A percentile compares a stretch with the other conserved stretches of the same genome.
phyloP scores from a whole-genome alignment of 148 eudicot genomes.

The Camellia sinensis region DNA sequence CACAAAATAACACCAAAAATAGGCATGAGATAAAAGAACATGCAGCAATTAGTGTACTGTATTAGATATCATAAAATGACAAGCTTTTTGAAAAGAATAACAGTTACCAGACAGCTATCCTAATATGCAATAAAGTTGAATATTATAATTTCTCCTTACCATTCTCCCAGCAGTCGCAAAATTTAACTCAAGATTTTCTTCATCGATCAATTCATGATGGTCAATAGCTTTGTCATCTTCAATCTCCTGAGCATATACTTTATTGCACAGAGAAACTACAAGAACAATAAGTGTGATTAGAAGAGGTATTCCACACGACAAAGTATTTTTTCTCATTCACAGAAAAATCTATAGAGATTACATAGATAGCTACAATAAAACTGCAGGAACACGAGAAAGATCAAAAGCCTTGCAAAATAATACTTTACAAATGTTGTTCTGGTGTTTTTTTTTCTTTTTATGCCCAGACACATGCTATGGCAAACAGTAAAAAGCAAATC shows the following conservation, averaged over 20 bases:
- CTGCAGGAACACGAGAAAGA: not conserved
- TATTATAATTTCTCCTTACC: conserved; percentile 35
- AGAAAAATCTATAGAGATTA: not conserved
- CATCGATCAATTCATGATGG: conserved; percentile 33
- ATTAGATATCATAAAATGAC: not conserved
- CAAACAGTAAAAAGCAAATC: not conserved
- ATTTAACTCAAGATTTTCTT: conserved; percentile 40
- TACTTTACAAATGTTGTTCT: not conserved
- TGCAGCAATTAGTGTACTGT: not conserved
- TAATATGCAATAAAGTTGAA: not conserved
- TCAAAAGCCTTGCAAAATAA: not conserved
- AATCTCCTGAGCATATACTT: conserved; percentile 27
- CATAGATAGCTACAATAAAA: not conserved
- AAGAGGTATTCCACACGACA: not conserved
- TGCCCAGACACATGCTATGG: not conserved
- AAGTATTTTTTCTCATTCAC: not conserved
- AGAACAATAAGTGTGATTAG: conserved; percentile 19
- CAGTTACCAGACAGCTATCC: not conserved
- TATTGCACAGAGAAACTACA: conserved; percentile 44
- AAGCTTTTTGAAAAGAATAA: not conserved
- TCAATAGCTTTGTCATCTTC: conserved; percentile 30
- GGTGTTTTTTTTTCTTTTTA: not conserved
- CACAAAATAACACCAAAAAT: not conserved
- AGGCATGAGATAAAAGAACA: not conserved
- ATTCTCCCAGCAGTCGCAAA: conserved; percentile 32